phyloP scores from a whole-genome alignment of 169 alveolate species.

The Theileria annulata region DNA sequence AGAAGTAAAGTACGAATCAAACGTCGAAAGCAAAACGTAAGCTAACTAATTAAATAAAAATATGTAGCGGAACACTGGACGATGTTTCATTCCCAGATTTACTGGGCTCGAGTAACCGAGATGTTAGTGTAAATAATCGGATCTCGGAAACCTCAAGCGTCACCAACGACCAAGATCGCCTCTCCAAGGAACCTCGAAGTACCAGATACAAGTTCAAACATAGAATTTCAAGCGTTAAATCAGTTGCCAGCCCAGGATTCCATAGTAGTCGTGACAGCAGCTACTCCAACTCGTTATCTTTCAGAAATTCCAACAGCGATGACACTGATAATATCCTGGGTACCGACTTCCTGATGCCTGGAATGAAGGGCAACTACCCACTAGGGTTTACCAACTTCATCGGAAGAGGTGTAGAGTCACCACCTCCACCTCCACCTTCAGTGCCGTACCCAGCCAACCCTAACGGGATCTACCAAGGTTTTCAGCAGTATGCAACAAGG shows the following conservation, averaged over 20 bases:
- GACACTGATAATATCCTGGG: conserved; percentile 41
- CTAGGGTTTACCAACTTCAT: conserved; percentile 61
- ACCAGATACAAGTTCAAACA: conserved; percentile 2
- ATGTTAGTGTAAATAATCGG: conserved; percentile 14
- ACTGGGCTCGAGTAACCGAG: conserved; percentile 38
- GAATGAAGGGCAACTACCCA: conserved; percentile 65
- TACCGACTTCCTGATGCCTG: conserved; percentile 64
- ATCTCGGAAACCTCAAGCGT: conserved; percentile 11
- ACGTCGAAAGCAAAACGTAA: conserved; percentile 3
- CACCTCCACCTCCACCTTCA: conserved; percentile 67
- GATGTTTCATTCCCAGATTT: conserved; percentile 61
- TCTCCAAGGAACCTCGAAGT: not conserved
- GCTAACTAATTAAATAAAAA: not conserved
- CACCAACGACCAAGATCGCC: not conserved
- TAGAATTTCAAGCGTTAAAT: not conserved
- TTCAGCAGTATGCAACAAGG: conserved; percentile 7
- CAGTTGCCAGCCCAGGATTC: not conserved
- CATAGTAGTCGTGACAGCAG: conserved; percentile 6
- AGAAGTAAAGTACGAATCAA: conserved; percentile 25
- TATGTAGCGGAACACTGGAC: conserved; percentile 25
- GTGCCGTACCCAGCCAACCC: conserved; percentile 28
- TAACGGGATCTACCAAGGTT: not conserved
- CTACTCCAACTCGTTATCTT: conserved; percentile 4
- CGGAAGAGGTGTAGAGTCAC: conserved; percentile 38
- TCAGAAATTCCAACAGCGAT: conserved; percentile 8